phyloP scores from a whole-genome alignment of 2,329 filamentous ascomycete species.

The Xylaria sp. region DNA sequence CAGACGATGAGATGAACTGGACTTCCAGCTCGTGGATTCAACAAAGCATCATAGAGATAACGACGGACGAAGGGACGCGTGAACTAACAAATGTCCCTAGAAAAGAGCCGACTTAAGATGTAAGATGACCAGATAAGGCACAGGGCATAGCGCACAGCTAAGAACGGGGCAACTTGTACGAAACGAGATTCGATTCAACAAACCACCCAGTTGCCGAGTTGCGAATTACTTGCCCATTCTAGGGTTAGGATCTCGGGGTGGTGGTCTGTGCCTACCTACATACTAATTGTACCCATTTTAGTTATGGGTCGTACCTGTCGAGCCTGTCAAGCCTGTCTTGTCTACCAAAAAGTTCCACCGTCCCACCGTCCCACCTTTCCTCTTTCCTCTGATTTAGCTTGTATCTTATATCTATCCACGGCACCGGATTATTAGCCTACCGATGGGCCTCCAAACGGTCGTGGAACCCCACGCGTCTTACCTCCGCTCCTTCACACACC shows the following conservation, averaged over 20 bases:
- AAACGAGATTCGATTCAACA: constrained; percentile 23
- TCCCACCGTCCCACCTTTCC: neutral
- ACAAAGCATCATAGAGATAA: neutral
- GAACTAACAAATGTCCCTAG: neutral
- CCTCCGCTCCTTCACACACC: neutral
- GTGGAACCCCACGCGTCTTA: neutral
- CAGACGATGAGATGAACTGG: constrained; percentile 10
- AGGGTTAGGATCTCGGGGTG: neutral
- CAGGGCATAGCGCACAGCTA: constrained; percentile 6
- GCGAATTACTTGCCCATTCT: constrained; percentile 8
- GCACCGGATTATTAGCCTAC: constrained; percentile 21
- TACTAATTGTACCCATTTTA: constrained; percentile 3
- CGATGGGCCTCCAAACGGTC: constrained; percentile 5
- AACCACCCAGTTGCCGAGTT: constrained; percentile 15
- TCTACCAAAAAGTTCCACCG: neutral
- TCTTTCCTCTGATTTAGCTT: neutral
- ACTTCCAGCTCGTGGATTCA: neutral
- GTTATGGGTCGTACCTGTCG: neutral
- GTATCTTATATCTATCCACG: neutral
- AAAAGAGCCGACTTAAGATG: constrained; percentile 1
- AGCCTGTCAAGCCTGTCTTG: too few species aligned
- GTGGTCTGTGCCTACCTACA: constrained; percentile 28
- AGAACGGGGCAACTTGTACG: constrained; percentile 19
- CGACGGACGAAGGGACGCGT: neutral
- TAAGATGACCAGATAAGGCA: neutral